phyloP scores from a whole-genome alignment of 345 rosid genomes.

The Brassica carinata region DNA sequence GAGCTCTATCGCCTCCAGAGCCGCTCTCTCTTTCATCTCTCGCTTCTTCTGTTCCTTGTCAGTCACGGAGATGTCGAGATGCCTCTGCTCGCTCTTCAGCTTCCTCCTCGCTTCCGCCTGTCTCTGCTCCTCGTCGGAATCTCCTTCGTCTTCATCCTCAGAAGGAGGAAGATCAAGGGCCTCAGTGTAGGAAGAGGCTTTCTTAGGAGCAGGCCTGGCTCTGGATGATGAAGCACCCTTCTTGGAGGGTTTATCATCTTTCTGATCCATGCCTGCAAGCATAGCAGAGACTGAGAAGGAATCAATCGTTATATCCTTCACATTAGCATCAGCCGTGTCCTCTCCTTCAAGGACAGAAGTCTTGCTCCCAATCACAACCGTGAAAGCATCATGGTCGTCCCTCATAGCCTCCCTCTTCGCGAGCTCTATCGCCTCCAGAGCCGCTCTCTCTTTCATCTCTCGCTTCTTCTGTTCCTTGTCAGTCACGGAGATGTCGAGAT shows the following conservation, averaged over 20 bases:
- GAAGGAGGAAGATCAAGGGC: slow-evolving; percentile 90
- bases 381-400: slow-evolving; percentile 94
- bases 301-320: slow-evolving; percentile 76
- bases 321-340: slow-evolving; percentile 87
- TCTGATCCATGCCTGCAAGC: slow-evolving; percentile 88
- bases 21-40: slow-evolving; percentile 69
- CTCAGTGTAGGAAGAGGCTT: slow-evolving; percentile 67
- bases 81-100: slow-evolving; percentile 54
- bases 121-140: slow-evolving; percentile 53
- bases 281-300: slow-evolving; percentile 85
- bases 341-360: slow-evolving; percentile 88
- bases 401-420: slow-evolving; percentile 82
- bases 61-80: slow-evolving; percentile 57
- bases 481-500: slow-evolving; percentile 57
- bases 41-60: slow-evolving; percentile 87
- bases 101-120: slow-evolving; percentile 49
- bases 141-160: slow-evolving; percentile 71
- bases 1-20: slow-evolving; percentile 52
- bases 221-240: slow-evolving; percentile 62
- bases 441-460: slow-evolving; percentile 69
- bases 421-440: slow-evolving; percentile 52
- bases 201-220: slow-evolving; percentile 50
- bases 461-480: slow-evolving; percentile 87
- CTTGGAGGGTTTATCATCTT: slow-evolving; percentile 69
- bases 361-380: slow-evolving; percentile 90